These are phyloP conservation scores for Rhizophagus clarus DNA, from an alignment of 192 early-diverging fungal genomes.

Conservation along the genomic window DNA sequence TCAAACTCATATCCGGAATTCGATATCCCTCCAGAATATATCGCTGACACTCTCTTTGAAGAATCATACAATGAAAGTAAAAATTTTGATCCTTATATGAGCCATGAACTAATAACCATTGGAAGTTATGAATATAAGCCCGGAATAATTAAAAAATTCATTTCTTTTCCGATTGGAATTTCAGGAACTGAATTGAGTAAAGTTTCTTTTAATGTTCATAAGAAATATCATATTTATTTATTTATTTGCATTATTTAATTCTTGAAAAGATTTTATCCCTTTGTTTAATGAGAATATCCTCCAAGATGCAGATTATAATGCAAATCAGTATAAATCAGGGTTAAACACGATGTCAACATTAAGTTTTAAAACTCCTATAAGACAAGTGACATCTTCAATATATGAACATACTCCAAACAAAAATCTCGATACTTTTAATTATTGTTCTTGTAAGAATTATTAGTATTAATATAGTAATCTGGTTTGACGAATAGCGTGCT, in stretches of 20 bases:
- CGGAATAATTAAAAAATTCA: not conserved
- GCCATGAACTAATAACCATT: constrained; percentile 14
- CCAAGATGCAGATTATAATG: not conserved
- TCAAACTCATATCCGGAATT: constrained; percentile 13
- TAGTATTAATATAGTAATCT: not conserved
- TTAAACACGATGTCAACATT: not conserved
- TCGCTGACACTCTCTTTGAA: not conserved
- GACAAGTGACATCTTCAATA: constrained; percentile 13
- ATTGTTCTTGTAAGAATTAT: not conserved
- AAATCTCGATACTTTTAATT: not conserved
- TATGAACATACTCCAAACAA: not conserved
- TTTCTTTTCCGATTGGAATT: constrained; percentile 25
- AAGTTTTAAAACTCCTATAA: constrained; percentile 29
- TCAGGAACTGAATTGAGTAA: constrained; percentile 23
- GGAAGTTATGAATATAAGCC: not conserved
- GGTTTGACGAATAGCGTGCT: not conserved
- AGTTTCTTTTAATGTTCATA: not conserved
- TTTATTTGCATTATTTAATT: not conserved
- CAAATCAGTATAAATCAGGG: not conserved
- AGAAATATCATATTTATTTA: not conserved
- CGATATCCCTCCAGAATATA: constrained; percentile 9
- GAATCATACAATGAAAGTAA: not conserved
- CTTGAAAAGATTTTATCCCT: constrained; percentile 3
- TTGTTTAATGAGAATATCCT: not conserved
- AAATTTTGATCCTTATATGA: constrained; percentile 10